phyloP scores from a whole-genome alignment of 2,329 filamentous ascomycete species.

The Ceratocystis colombiana region DNA sequence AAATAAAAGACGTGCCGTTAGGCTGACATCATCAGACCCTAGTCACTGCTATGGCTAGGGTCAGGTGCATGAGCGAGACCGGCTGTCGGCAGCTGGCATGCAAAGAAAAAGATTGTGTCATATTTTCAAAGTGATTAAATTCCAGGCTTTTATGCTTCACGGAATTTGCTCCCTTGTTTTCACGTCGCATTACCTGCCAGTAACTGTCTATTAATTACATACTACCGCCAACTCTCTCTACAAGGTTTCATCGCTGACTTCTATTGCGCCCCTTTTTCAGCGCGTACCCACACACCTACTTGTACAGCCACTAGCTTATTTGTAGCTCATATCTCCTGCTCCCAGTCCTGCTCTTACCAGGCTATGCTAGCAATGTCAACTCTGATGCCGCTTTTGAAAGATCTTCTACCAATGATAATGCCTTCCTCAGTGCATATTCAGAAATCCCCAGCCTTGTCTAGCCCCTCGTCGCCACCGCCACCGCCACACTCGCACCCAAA shows the following conservation, averaged over 20 bases:
- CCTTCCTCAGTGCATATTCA: slow-evolving; percentile 48
- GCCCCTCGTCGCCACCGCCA: slow-evolving; percentile 33
- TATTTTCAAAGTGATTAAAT: slow-evolving; percentile 3
- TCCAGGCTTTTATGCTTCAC: background rate
- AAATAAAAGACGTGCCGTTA: too few species aligned
- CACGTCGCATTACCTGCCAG: background rate
- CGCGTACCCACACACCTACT: too few species aligned
- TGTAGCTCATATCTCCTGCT: background rate
- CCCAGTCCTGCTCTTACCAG: background rate
- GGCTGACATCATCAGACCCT: background rate
- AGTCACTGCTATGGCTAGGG: background rate
- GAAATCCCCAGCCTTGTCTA: slow-evolving; percentile 31
- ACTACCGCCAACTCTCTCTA: background rate
- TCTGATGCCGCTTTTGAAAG: slow-evolving; percentile 46
- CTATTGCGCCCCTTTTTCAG: too few species aligned
- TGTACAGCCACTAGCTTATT: too few species aligned
- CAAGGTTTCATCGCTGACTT: too few species aligned
- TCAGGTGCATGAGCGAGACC: background rate
- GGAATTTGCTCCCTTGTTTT: slow-evolving; percentile 19
- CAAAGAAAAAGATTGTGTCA: background rate
- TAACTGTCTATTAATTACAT: background rate
- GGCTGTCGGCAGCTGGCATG: background rate
- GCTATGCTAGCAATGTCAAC: slow-evolving; percentile 46
- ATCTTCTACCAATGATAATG: slow-evolving; percentile 50
- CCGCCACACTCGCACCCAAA: slow-evolving; percentile 29